Evolutionary conservation across 2,329 filamentous ascomycete genomes (phyloP), one percentile per base, ranked within the genome.

Genomic region (Fusarium camptoceras): DNA sequence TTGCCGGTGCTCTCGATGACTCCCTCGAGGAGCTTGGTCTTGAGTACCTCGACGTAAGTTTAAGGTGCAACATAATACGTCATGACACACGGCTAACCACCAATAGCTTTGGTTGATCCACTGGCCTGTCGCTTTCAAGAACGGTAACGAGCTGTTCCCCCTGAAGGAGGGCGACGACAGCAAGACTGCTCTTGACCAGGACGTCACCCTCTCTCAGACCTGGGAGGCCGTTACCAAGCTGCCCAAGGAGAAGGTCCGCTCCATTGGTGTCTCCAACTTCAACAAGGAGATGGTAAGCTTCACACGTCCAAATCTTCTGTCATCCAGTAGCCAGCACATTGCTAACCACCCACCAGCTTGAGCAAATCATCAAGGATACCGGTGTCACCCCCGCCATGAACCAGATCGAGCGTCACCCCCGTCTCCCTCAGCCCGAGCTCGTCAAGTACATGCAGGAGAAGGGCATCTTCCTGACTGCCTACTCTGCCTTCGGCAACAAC

Each of bases 201-300:
- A 69, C 39, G 80, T 83, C 43, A 79, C 80, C 59, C 76, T 84
- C 44, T 71, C 76, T 10, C 78, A 83, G 64, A 85, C 83, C 30
- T 85, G 83, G 83, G 81, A 81, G 76, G 82, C 82, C 55, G 75
- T 89, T 76, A 87, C 86, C 65, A 81, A 87, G 79, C 85, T 91
- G 18, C 85, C 86, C 64, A 87, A 84, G 71, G 83, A 81, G 71
- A 91, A 91, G 78, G 87, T 86, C 70, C 86, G 85, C 78, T 88
- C 90, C 80, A 88, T 92, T 72, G 91, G 90, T 76, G 89, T 93
- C 69, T 92, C 90, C 79, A 93, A 93, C 85, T 93, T 92, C 76
- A 86, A 84, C 76, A 87, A 91, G 77, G 85, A 86, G 78, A 79
- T 82, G 70, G 79, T 78, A 76, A 37, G 78, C 70, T 20, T 31